A percentile compares a stretch with the other conserved stretches of the same genome.
These are phyloP conservation scores for Pseudocercospora cruenta DNA, from an alignment of 2,329 filamentous ascomycete species.

Conservation along the genomic window DNA sequence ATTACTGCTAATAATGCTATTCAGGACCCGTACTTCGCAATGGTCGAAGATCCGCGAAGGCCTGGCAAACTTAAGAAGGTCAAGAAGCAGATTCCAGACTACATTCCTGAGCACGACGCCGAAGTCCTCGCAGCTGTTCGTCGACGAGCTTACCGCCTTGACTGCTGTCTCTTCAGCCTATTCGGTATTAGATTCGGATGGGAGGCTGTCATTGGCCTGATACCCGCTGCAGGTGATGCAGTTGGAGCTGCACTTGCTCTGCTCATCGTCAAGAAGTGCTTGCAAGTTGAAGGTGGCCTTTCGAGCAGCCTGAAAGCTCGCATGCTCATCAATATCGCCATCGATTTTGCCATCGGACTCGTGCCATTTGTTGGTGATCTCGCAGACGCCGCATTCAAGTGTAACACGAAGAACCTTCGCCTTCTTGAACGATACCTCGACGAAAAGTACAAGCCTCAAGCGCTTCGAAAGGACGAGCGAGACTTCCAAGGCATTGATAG, in stretches of 20 bases:
- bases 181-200: slow-evolving; percentile 85
- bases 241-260: slow-evolving; percentile 74
- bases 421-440: slow-evolving; percentile 70
- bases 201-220: slow-evolving; percentile 80
- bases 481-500: slow-evolving; percentile 32
- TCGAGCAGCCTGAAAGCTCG: slow-evolving; percentile 61
- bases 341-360: slow-evolving; percentile 75
- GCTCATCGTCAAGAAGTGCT: slow-evolving; percentile 73
- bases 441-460: slow-evolving; percentile 62
- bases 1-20: slow-evolving; percentile 7
- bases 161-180: slow-evolving; percentile 81
- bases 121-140: slow-evolving; percentile 84
- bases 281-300: slow-evolving; percentile 76
- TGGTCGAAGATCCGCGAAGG: slow-evolving; percentile 72
- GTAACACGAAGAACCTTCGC: slow-evolving; percentile 76
- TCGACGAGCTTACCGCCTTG: slow-evolving; percentile 79
- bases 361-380: slow-evolving; percentile 78
- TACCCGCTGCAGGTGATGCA: slow-evolving; percentile 79
- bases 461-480: slow-evolving; percentile 31
- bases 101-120: slow-evolving; percentile 80
- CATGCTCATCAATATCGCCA: slow-evolving; percentile 79
- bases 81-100: slow-evolving; percentile 81
- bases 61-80: slow-evolving; percentile 78
- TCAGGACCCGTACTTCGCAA: slow-evolving; percentile 89
- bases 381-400: slow-evolving; percentile 71